Evolutionary conservation across 2,329 filamentous ascomycete species (phyloP).

Genomic region (Aaosphaeria arxii): DNA sequence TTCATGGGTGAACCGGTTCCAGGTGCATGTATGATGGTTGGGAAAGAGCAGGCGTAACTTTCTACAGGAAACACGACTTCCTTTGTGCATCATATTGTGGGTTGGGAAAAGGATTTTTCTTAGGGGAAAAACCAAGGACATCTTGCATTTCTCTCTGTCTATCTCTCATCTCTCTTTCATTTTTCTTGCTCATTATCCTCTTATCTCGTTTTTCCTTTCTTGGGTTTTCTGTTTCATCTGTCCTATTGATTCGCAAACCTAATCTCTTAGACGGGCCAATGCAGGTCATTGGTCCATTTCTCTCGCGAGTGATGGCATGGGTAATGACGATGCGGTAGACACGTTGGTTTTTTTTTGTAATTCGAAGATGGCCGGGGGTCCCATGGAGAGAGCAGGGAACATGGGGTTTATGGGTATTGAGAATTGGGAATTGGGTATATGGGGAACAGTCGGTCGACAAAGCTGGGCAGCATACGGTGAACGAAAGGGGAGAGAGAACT

Average conservation of each 20-base stretch:
- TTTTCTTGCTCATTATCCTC: too few relatives aligned
- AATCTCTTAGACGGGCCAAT: too few relatives aligned
- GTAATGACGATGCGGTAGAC: neutral
- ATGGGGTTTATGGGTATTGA: neutral
- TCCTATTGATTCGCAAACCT: too few relatives aligned
- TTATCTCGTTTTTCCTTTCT: too few relatives aligned
- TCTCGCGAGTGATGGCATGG: too few relatives aligned
- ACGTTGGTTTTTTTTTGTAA: neutral
- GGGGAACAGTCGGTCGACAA: neutral
- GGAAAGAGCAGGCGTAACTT: neutral
- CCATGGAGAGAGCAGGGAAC: neutral
- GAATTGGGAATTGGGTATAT: neutral
- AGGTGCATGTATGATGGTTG: neutral
- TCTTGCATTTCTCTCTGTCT: neutral
- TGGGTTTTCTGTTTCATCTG: too few relatives aligned
- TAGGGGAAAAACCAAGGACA: neutral
- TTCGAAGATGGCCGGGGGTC: neutral
- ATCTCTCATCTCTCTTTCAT: too few relatives aligned
- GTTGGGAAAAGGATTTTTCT: neutral
- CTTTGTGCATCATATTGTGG: neutral
- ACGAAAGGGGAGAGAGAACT: neutral
- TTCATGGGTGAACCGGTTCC: neutral
- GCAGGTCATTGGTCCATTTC: too few relatives aligned
- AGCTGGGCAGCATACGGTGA: neutral
- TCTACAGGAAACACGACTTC: neutral